Conservation (phyloP, 371 early-diverging fungal genomes). For the Syncephalastrum racemosum region DNA sequence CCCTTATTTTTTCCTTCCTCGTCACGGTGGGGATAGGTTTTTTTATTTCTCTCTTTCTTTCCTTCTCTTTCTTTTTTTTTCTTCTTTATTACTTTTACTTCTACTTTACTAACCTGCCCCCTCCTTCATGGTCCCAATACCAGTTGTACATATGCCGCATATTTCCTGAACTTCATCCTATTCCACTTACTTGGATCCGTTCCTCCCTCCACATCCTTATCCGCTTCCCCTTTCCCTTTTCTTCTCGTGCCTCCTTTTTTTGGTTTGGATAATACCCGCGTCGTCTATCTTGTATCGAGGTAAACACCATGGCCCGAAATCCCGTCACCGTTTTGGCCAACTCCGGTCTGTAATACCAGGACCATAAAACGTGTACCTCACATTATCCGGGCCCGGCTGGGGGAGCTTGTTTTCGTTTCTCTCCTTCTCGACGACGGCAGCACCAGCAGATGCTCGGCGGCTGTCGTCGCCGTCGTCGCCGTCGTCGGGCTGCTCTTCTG, state of each 20-base stretch:
- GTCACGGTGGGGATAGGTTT: not conserved
- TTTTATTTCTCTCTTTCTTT: not conserved
- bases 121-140: not conserved
- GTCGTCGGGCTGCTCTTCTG: conserved; percentile 1
- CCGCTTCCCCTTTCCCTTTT: conserved; percentile 6
- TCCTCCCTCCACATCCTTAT: conserved; percentile 5
- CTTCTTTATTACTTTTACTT: not conserved
- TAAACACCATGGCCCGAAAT: too few relatives aligned
- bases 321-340: too few relatives aligned
- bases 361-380: not conserved
- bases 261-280: not conserved
- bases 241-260: conserved; percentile 6
- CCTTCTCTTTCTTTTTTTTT: conserved; percentile 5
- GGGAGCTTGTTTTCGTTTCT: conserved; percentile 1
- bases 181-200: conserved; percentile 1
- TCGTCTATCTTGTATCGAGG: not conserved
- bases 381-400: conserved; percentile 3
- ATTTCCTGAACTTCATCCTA: not conserved
- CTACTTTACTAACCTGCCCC: not conserved
- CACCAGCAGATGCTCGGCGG: conserved; percentile 18
- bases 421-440: conserved; percentile 17
- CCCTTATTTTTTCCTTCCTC: too few relatives aligned
- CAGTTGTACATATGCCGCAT: too few relatives aligned
- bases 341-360: too few relatives aligned
- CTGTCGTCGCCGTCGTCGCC: conserved; percentile 1